These are phyloP conservation scores for Boletus subcaerulescens DNA, from an alignment of 768 basidiomycete species.

Conservation along the genomic window DNA sequence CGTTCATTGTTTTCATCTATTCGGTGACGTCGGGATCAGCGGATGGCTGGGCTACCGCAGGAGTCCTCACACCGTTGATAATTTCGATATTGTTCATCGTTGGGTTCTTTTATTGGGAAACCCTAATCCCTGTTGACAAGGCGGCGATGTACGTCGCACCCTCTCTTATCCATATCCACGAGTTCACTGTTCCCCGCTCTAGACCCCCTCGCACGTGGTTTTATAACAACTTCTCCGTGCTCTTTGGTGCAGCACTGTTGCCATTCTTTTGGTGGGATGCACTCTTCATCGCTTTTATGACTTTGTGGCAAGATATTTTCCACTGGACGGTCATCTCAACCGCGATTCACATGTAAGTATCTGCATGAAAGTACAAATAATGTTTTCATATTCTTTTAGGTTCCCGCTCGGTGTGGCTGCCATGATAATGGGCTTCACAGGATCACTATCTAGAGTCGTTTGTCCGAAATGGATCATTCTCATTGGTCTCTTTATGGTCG, in stretches of 20 bases:
- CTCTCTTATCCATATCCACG: not conserved
- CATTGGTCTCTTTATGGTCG: slow-evolving; percentile 36
- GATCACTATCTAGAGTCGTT: slow-evolving; percentile 35
- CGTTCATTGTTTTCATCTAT: slow-evolving; percentile 41
- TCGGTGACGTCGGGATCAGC: slow-evolving; percentile 46
- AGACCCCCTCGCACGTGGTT: slow-evolving; percentile 45
- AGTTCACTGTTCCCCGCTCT: not conserved
- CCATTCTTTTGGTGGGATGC: slow-evolving; percentile 44
- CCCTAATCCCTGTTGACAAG: slow-evolving; percentile 34
- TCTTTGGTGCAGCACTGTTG: slow-evolving; percentile 37
- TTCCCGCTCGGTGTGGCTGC: slow-evolving; percentile 41
- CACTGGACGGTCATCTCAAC: slow-evolving; percentile 41
- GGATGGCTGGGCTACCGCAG: slow-evolving; percentile 46
- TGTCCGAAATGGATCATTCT: slow-evolving; percentile 47
- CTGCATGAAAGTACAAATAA: not conserved
- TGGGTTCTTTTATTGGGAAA: slow-evolving; percentile 53
- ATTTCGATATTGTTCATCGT: slow-evolving; percentile 40
- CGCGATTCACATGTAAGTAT: slow-evolving; percentile 38
- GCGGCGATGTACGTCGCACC: slow-evolving; percentile 41
- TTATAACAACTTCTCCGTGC: slow-evolving; percentile 39
- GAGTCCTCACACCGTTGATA: slow-evolving; percentile 45
- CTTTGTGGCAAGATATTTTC: slow-evolving; percentile 41
- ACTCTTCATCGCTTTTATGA: slow-evolving; percentile 34
- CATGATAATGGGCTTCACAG: slow-evolving; percentile 38
- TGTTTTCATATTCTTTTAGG: slow-evolving; percentile 21